Evolutionary conservation across 2,329 filamentous ascomycete genomes (phyloP), one percentile per base, ranked within the genome.

Genomic region (Pseudocercospora vitis): DNA sequence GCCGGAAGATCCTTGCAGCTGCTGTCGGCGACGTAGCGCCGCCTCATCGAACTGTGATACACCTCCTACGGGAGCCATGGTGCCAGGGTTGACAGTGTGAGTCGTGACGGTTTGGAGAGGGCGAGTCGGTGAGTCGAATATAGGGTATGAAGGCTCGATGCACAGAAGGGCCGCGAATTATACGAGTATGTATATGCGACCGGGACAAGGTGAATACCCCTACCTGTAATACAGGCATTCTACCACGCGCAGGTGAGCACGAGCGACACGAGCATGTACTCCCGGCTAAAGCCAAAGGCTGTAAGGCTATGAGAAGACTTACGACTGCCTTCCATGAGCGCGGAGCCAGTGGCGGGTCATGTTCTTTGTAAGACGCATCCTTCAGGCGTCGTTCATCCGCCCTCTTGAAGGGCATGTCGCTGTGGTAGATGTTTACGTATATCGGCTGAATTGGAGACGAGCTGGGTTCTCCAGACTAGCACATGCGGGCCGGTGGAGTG

Each of bases 1-100:
- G 18, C 79, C 78, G 61, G 74, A 69, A 2, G 57, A 52, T 12
- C 72, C 72, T 14, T 68, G 62, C 19, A 76, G 68, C 23, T 67
- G 70, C 58, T 73, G 67, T 29, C 73, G 71, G 55, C 73, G 71
- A 50, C 70, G 63, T 57, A 74, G 53, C 53, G 74, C 73, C 24
- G 71, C 72, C 37, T 68, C 68, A 60, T 74, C 71, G 59, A 74
- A 73, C 39, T 67, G 62, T 16, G 64, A 61, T 28, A 60, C 63
- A 48, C 62, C 61, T 48, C 69, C 71, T 44, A 70, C 63, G 19
- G 71, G 70, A 57, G 72, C 72, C 72, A 74, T 74, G 48, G 39
- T 51, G 52, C 19, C 46, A 14, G 33, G 46, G n/a, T 14, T 40
- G 44, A 18, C 32, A 18, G 3, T 29, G 6, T 11, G 19, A 3